A percentile compares a stretch with the other conserved stretches of the same genome.
Conservation (phyloP, 2,329 filamentous ascomycete genomes). For the Arthrocladium fulminans region DNA sequence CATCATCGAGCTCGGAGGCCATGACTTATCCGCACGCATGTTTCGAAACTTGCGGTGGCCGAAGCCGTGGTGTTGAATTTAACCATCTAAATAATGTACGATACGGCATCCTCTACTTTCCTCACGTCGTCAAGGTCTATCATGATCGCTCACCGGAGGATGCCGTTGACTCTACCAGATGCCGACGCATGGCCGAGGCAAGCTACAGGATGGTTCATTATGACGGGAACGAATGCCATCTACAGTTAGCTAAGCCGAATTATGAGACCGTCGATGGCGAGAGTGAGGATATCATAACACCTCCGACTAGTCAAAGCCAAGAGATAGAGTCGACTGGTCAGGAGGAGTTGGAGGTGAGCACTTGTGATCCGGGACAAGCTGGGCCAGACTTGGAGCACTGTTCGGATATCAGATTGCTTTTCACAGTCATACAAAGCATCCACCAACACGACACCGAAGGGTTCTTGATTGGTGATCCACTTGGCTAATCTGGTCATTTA, state of each 20-base stretch:
- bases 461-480: too few relatives aligned
- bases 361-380: too few relatives aligned
- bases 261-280: background rate
- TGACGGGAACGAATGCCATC: conserved; percentile 23
- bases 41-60: conserved; percentile 1
- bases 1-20: conserved; percentile 1
- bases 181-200: conserved; percentile 56
- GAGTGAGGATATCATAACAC: background rate
- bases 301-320: background rate
- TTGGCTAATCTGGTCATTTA: too few relatives aligned
- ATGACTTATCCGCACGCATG: background rate
- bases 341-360: too few relatives aligned
- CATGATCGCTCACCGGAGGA: conserved; percentile 63
- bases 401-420: too few relatives aligned
- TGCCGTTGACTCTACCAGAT: conserved; percentile 57
- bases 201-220: conserved; percentile 5
- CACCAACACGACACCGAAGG: too few relatives aligned
- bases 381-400: too few relatives aligned
- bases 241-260: background rate
- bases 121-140: conserved; percentile 66
- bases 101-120: conserved; percentile 69
- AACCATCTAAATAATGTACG: conserved; percentile 48
- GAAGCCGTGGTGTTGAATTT: conserved; percentile 1
- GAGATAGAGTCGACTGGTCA: background rate
- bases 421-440: too few relatives aligned